phyloP scores from a whole-genome alignment of 495 filamentous ascomycete species.

The Penicillium lividum region DNA sequence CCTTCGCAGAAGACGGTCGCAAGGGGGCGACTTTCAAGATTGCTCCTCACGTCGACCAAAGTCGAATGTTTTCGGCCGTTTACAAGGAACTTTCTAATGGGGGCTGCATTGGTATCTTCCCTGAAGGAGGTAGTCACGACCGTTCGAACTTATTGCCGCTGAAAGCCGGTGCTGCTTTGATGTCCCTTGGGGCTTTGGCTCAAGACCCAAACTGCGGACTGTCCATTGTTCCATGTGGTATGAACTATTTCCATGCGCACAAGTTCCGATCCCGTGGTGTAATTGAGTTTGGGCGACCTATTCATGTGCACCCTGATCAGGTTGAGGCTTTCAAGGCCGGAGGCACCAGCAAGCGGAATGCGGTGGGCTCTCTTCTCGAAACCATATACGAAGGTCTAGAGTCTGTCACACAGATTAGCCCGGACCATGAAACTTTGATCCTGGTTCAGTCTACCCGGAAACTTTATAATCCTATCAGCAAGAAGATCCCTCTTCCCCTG shows the following conservation, averaged over 20 bases:
- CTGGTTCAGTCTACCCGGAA: slow-evolving; percentile 91
- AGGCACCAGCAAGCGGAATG: slow-evolving; percentile 66
- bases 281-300: slow-evolving; percentile 86
- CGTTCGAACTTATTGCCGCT: slow-evolving; percentile 88
- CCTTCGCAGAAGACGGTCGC: slow-evolving; percentile 59
- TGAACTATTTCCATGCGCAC: slow-evolving; percentile 99
- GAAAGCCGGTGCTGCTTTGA: slow-evolving; percentile 96
- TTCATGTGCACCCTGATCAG: slow-evolving; percentile 76
- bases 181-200: slow-evolving; percentile 91
- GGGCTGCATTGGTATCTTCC: slow-evolving; percentile 94
- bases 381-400: slow-evolving; percentile 80
- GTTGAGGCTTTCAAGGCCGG: slow-evolving; percentile 81
- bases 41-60: slow-evolving; percentile 92
- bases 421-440: slow-evolving; percentile 96
- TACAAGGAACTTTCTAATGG: slow-evolving; percentile 76
- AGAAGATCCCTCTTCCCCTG: slow-evolving; percentile 87
- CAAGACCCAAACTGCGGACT: slow-evolving; percentile 80
- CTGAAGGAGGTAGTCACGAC: slow-evolving; percentile 96
- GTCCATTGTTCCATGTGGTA: slow-evolving; percentile 92
- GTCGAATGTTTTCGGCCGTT: slow-evolving; percentile 85
- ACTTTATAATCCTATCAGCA: slow-evolving; percentile 88
- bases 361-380: slow-evolving; percentile 77
- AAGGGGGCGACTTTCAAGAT: slow-evolving; percentile 79
- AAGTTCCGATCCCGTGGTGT: slow-evolving; percentile 97
- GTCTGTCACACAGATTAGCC: slow-evolving; percentile 86